Base-by-base conservation (phyloP, 2,329 filamentous ascomycete genomes). In the Neonectria ditissima region DNA sequence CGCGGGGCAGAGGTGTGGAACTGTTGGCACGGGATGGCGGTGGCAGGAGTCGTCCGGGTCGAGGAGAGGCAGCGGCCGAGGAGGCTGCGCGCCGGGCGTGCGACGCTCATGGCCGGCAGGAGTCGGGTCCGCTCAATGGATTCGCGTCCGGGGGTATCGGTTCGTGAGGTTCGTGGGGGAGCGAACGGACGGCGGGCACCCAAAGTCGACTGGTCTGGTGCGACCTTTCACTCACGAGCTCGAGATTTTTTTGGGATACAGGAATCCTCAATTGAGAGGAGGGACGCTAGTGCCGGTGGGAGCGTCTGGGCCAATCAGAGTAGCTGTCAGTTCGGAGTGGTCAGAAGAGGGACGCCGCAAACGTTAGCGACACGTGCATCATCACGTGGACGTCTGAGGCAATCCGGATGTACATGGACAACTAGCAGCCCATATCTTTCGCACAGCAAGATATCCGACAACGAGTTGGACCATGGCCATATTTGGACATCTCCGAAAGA, bases 1-100 rank as follows among this genome's bases (percentile, higher is more conserved):
- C 84, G 79, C 50, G 79, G 75, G 50, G 82, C 76, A 50, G 85
- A 86, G 75, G 78, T 85, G 78, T 88, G 86, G 75, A 89, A 86
- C 61, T 77, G 76, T 71, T 78, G 79, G 61, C 77, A 81, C 74
- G 76, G 69, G 63, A 73, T 58, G 62, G 70, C 52, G 52, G 65
- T 32, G 55, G 68, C 53, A 56, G 60, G 48, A 30, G 57, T 61
- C 28, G 70, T 70, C 65, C 71, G 71, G 18, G 74, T 74, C 52
- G 78, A 75, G 71, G 79, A 77, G 69, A 86, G 77, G 75, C 83
- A 83, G 77, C 81, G 81, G 74, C 84, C 81, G 70, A 87, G 75
- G 73, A 87, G 80, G 77, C 82, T 82, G 78, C 82, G 80, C 78
- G 82, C 81, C 77, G 84, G 83, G 67, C 83, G 83, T 83, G 82